Evolutionary conservation across 2,329 filamentous ascomycete genomes (phyloP), one percentile per base, ranked within the genome.

Genomic region (Apiospora phragmitis): DNA sequence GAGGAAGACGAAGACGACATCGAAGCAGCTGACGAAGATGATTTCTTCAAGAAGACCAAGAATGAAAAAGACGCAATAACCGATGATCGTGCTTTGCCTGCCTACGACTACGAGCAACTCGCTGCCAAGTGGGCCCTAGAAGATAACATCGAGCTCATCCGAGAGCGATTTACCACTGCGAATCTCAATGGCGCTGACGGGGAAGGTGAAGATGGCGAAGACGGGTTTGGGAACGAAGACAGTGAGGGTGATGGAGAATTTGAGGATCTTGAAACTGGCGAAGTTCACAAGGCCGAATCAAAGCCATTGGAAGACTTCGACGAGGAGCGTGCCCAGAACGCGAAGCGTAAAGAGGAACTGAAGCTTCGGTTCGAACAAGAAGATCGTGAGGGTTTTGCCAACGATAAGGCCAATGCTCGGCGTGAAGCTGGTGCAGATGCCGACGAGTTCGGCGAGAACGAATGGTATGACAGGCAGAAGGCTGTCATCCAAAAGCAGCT

Each of bases 391-490:
- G 96, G 96, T 0, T 95, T 98, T 79, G 90, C 93, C 77, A 97
- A 97, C 78, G 94, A 96, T 81, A 97, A 97, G 79, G 91, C 93
- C 38, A 90, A 91, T 68, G 92, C 92, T 14, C 88, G 92, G 45
- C 86, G 89, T 73, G 92, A 94, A 74, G 90, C 89, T 41, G 91
- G 88, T 43, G 87, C 55, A 1, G 65, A 87, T 3, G 85, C 90
- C 7, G 90, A 95, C 69, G 92, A 97, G 78, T 98, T 97, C 77
- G 96, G 95, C 68, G 96, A 99, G 81, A 96, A 99, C 79, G 94
- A 99, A 70, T 99, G 97, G 97, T 99, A 99, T 80, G 96, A 98
- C 79, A 90, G 93, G 38, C 96, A 99, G 80, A 99, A 99, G 84
- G 94, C 96, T 42, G 88, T 93, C 80, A 91, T 99, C 71, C 93